phyloP scores from a whole-genome alignment of 2,329 filamentous ascomycete genomes.

The Herpotrichia juniperi region DNA sequence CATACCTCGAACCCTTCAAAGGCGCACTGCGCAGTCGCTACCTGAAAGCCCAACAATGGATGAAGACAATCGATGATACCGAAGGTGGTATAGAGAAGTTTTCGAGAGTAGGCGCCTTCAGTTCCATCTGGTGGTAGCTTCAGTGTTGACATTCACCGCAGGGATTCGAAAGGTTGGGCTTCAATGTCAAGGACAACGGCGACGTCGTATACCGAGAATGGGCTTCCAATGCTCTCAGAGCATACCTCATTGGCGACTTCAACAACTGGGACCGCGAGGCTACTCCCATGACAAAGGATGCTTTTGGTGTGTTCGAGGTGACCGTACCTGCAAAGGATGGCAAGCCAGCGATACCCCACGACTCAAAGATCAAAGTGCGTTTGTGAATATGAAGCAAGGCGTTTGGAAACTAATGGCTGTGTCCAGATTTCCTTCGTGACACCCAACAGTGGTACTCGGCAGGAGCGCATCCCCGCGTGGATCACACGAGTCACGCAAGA shows the following conservation, averaged over 20 bases:
- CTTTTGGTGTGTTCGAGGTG: constrained; percentile 87
- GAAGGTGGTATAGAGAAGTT: constrained; percentile 95
- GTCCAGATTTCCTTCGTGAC: constrained; percentile 80
- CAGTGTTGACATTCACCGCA: constrained; percentile 46
- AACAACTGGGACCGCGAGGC: constrained; percentile 88
- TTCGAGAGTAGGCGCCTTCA: constrained; percentile 66
- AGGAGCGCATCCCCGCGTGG: constrained; percentile 93
- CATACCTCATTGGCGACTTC: constrained; percentile 92
- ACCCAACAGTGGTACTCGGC: constrained; percentile 73
- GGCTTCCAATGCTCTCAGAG: constrained; percentile 87
- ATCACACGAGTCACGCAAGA: constrained; percentile 98
- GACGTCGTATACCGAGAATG: constrained; percentile 94
- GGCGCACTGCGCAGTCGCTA: constrained; percentile 78
- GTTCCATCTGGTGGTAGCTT: background rate
- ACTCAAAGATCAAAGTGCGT: constrained; percentile 91
- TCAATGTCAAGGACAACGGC: constrained; percentile 80
- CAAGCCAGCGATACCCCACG: constrained; percentile 81
- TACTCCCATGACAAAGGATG: constrained; percentile 85
- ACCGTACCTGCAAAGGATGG: constrained; percentile 75
- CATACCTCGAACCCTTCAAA: constrained; percentile 86
- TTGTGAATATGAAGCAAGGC: background rate
- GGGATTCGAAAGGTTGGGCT: constrained; percentile 86
- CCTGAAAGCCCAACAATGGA: constrained; percentile 82
- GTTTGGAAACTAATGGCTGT: constrained; percentile 8
- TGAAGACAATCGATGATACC: constrained; percentile 76